Conservation (phyloP, 2,329 filamentous ascomycete genomes). For the Exophiala aquamarina region DNA sequence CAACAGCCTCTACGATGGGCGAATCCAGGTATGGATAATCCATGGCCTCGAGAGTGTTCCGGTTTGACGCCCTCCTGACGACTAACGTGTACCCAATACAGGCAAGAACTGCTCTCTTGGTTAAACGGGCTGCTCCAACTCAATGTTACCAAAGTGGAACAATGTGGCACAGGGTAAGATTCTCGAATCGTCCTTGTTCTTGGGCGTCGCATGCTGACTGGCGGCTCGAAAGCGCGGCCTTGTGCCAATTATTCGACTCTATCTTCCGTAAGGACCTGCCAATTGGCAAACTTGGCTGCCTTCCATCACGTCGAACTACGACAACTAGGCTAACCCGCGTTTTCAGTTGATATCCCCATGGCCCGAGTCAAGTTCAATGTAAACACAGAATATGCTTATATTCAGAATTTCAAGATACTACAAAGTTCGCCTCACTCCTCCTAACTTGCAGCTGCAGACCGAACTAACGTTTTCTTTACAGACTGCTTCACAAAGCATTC, state of each 20-base stretch:
- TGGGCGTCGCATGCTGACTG: slow-evolving; percentile 10
- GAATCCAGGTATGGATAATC: slow-evolving; percentile 57
- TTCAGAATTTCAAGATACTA: slow-evolving; percentile 97
- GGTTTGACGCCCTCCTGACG: slow-evolving; percentile 1
- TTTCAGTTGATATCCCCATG: slow-evolving; percentile 83
- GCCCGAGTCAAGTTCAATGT: slow-evolving; percentile 96
- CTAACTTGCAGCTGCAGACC: background rate
- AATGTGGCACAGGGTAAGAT: slow-evolving; percentile 93
- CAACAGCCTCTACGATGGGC: slow-evolving; percentile 52
- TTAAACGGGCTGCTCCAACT: slow-evolving; percentile 96
- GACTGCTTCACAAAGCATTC: slow-evolving; percentile 82
- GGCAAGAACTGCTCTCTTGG: slow-evolving; percentile 96
- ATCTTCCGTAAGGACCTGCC: slow-evolving; percentile 71
- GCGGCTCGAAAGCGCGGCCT: slow-evolving; percentile 54
- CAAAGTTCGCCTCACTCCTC: slow-evolving; percentile 67
- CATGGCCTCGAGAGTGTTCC: background rate
- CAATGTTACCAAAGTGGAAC: slow-evolving; percentile 97
- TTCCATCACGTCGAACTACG: slow-evolving; percentile 6
- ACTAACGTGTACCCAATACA: slow-evolving; percentile 39
- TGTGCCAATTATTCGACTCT: slow-evolving; percentile 97
- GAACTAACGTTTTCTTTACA: slow-evolving; percentile 18
- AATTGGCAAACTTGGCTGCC: no score
- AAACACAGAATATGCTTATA: slow-evolving; percentile 93
- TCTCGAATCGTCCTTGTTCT: slow-evolving; percentile 22
- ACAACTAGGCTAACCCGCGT: slow-evolving; percentile 12